Conservation (phyloP, 768 basidiomycete species). For the Terana coerulea region DNA sequence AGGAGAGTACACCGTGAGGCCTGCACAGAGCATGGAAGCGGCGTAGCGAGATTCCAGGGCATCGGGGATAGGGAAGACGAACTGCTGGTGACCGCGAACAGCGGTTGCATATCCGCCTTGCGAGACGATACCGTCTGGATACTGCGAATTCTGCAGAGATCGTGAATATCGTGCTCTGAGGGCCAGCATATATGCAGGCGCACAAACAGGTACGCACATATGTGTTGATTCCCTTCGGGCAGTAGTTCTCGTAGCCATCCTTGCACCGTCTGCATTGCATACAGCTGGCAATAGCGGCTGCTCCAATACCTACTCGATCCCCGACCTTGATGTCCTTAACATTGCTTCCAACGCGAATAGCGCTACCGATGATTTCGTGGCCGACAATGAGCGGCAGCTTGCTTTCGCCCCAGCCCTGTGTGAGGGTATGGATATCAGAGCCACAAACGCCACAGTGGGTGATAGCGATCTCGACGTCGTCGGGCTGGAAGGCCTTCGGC, state of each 20-base stretch:
- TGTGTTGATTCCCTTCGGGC: conserved; percentile 36
- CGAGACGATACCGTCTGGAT: conserved; percentile 36
- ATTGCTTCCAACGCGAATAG: conserved; percentile 48
- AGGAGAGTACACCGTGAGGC: conserved; percentile 60
- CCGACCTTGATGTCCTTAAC: conserved; percentile 55
- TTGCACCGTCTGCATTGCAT: conserved; percentile 45
- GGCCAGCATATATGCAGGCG: not conserved
- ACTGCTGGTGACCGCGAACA: conserved; percentile 43
- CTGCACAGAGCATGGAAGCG: conserved; percentile 63
- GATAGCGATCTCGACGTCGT: conserved; percentile 55
- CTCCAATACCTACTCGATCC: conserved; percentile 49
- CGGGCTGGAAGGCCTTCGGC: conserved; percentile 48
- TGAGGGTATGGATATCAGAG: conserved; percentile 46
- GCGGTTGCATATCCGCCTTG: conserved; percentile 46
- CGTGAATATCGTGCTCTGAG: not conserved
- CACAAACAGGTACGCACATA: conserved; percentile 27
- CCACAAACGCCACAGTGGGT: conserved; percentile 48
- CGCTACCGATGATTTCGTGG: conserved; percentile 55
- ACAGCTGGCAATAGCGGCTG: conserved; percentile 52
- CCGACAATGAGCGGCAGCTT: conserved; percentile 26
- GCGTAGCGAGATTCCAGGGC: conserved; percentile 46
- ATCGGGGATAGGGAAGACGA: conserved; percentile 56
- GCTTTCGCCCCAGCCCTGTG: conserved; percentile 34
- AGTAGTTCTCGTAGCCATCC: conserved; percentile 53
- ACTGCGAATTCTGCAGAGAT: conserved; percentile 25